Base-by-base conservation (phyloP, 2,329 filamentous ascomycete species). In the Parascedosporium putredinis region DNA sequence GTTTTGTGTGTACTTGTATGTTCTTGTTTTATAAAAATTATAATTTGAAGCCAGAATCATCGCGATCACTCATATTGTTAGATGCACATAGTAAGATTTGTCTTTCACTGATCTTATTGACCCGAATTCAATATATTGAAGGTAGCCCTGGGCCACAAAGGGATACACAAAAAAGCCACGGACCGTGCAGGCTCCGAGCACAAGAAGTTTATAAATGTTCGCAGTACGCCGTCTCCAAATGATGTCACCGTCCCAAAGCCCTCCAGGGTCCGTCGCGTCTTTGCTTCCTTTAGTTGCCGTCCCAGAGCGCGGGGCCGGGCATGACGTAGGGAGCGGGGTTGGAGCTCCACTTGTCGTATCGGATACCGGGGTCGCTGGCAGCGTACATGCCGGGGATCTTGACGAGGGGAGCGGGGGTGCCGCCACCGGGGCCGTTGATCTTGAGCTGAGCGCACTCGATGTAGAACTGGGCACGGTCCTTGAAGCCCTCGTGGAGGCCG, bases 401-500 rank as follows among this genome's bases (percentile, higher is more conserved):
- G 20, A 69, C 68, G 10, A 66, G 56, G 4, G 68, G 67, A 0
- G 55, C 52, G 1, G 68, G 67, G 8, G 48, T 58, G 27, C 66
- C 67, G 47, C 50, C 61, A 2, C 67, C 67, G 24, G 64, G 62
- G n/a, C 65, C 64, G 16, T 60, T 62, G 38, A 71, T 64, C 51
- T 60, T 64, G 29, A 72, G 52, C 60, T 71, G 69, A 1, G 63
- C 67, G 53, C 69, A 71, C 4, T 63, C 64, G 40, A 70, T 65
- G 56, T 71, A 71, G 56, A 70, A 66, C 55, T 72, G 54, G 23
- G 56, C 56, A 16, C 49, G 44, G 20, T 44, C 44, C 33, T 51
- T 45, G 49, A 42, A 33, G 1, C 49, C 49, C 33, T 51, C 67
- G 57, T 73, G 71, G 46, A 74, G 66, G 23, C 62, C 71, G 52